Evolutionary conservation across 768 basidiomycete species (phyloP).

Genomic region (Leucocoprinus birnbaumii): DNA sequence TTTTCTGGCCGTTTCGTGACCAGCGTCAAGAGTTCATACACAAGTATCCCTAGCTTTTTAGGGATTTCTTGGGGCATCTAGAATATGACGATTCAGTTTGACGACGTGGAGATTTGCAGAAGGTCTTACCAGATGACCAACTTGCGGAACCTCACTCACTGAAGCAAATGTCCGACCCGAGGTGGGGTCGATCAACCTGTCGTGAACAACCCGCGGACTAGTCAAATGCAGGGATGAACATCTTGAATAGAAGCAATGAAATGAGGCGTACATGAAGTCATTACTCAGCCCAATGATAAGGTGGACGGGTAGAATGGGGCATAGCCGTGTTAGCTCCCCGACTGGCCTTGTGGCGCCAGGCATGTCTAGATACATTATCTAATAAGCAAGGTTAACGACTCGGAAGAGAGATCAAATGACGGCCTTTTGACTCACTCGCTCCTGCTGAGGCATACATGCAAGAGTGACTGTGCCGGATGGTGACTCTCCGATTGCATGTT

Average conservation of each 20-base stretch:
- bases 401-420: background rate
- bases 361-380: slow-evolving; percentile 65
- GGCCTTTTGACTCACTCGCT: slow-evolving; percentile 44
- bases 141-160: slow-evolving; percentile 22
- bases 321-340: slow-evolving; percentile 34
- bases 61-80: slow-evolving; percentile 16
- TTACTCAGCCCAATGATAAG: slow-evolving; percentile 1
- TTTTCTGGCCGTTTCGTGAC: background rate
- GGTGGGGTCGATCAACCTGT: slow-evolving; percentile 29
- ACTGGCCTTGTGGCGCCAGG: slow-evolving; percentile 55
- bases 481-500: slow-evolving; percentile 41
- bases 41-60: slow-evolving; percentile 6
- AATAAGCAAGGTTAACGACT: background rate
- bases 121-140: slow-evolving; percentile 27
- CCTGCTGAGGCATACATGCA: slow-evolving; percentile 60
- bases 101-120: background rate
- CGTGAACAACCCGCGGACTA: slow-evolving; percentile 34
- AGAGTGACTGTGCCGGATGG: slow-evolving; percentile 38
- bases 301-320: slow-evolving; percentile 22
- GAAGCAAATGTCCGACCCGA: slow-evolving; percentile 34
- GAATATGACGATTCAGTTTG: background rate
- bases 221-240: background rate
- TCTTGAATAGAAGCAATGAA: slow-evolving; percentile 30
- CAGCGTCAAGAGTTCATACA: slow-evolving; percentile 5
- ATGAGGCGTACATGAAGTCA: slow-evolving; percentile 32